Conservation (phyloP, 768 basidiomycete genomes). For the Rossbeevera mucosa region DNA sequence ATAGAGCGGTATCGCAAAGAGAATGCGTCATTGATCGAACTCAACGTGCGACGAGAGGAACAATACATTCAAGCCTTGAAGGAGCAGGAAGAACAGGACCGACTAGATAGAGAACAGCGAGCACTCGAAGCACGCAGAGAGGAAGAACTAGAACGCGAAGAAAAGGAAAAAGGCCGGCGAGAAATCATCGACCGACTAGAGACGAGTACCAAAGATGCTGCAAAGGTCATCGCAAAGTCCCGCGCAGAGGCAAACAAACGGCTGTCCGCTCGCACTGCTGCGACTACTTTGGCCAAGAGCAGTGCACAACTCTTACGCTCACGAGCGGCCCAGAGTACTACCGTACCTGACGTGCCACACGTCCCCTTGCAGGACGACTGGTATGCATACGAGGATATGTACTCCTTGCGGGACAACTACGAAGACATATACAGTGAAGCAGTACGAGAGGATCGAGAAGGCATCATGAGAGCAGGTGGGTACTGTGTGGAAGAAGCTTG, state of each 20-base stretch:
- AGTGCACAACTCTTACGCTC: conserved; percentile 52
- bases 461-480: conserved; percentile 79
- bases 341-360: conserved; percentile 77
- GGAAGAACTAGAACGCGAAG: conserved; percentile 74
- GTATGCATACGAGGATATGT: conserved; percentile 72
- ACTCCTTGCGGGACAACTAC: conserved; percentile 52
- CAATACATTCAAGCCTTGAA: conserved; percentile 65
- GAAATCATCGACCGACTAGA: conserved; percentile 82
- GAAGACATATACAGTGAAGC: conserved; percentile 72
- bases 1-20: conserved; percentile 74
- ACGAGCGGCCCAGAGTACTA: conserved; percentile 58
- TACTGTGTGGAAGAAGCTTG: conserved; percentile 80
- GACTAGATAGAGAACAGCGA: conserved; percentile 63
- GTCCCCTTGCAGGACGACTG: conserved; percentile 72
- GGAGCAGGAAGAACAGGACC: conserved; percentile 79
- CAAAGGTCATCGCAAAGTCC: conserved; percentile 64
- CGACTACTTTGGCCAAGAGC: conserved; percentile 37
- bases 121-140: conserved; percentile 60
- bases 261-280: conserved; percentile 49
- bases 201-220: conserved; percentile 67
- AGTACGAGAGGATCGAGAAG: conserved; percentile 69
- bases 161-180: conserved; percentile 63
- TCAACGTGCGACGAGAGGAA: conserved; percentile 80
- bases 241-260: conserved; percentile 62
- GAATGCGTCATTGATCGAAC: conserved; percentile 78